Percentiles rank a stretch among this genome's conserved stretches.
phyloP scores from a whole-genome alignment of 129 eudicot species.

The Saposhnikovia divaricata region DNA sequence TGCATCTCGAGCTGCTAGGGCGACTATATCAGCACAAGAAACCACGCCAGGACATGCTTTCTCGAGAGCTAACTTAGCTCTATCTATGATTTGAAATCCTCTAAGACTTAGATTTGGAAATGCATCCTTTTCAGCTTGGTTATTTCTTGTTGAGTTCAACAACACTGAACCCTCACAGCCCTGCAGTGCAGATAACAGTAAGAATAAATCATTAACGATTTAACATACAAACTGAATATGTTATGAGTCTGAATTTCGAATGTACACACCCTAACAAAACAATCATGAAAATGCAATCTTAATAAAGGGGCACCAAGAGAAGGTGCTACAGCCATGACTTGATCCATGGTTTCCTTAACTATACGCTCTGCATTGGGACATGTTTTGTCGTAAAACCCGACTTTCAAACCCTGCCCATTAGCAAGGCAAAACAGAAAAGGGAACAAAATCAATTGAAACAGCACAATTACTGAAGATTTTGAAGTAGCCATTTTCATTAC shows the following conservation, averaged over 20 bases:
- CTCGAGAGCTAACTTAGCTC: conserved; percentile 46
- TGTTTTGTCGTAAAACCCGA: conserved; percentile 46
- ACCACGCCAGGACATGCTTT: conserved; percentile 46
- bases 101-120: conserved; percentile 41
- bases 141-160: conserved; percentile 29
- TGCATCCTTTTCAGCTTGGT: conserved; percentile 42
- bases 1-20: conserved; percentile 48
- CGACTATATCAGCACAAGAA: conserved; percentile 63
- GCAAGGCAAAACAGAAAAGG: conserved; percentile 9
- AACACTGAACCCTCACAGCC: conserved; percentile 67
- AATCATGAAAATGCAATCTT: conserved; percentile 66
- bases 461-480: background rate
- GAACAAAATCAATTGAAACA: background rate
- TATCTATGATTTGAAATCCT: conserved; percentile 46
- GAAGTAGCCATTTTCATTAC: conserved; percentile 5
- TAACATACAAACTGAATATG: no score
- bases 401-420: conserved; percentile 37
- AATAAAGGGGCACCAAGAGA: conserved; percentile 50
- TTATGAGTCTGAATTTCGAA: no score
- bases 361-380: conserved; percentile 45
- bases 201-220: background rate
- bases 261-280: conserved; percentile 48
- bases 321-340: conserved; percentile 46
- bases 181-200: conserved; percentile 10
- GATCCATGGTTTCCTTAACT: conserved; percentile 17